phyloP scores from a whole-genome alignment of 139 green algal species.

The Picocystis salinarum region DNA sequence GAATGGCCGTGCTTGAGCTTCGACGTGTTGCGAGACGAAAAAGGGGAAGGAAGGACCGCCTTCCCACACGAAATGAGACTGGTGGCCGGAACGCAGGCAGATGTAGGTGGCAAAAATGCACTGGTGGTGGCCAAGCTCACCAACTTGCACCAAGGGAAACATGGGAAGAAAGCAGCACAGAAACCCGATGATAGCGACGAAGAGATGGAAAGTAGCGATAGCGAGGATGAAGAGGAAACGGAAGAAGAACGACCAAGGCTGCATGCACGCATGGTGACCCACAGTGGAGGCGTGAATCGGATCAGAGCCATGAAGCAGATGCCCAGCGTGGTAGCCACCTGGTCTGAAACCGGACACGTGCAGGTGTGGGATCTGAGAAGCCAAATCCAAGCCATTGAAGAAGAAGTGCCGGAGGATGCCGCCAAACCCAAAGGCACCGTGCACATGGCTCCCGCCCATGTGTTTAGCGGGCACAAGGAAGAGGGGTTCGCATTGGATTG shows the following conservation, averaged over 20 bases:
- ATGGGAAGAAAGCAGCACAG: slow-evolving; percentile 35
- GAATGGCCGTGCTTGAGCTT: slow-evolving; percentile 92
- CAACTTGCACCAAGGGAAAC: slow-evolving; percentile 20
- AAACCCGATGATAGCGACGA: slow-evolving; percentile 18
- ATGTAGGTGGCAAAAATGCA: slow-evolving; percentile 34
- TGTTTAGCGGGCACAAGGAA: slow-evolving; percentile 21
- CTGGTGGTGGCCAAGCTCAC: slow-evolving; percentile 14
- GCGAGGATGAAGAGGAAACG: slow-evolving; percentile 28
- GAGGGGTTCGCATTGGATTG: slow-evolving; percentile 88
- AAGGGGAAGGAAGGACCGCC: slow-evolving; percentile 38
- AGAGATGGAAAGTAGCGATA: slow-evolving; percentile 23
- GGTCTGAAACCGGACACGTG: slow-evolving; percentile 68
- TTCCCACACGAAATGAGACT: slow-evolving; percentile 83
- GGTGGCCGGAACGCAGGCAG: slow-evolving; percentile 45
- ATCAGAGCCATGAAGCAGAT: slow-evolving; percentile 72
- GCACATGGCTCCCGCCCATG: slow-evolving; percentile 11
- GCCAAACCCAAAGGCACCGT: slow-evolving; percentile 5
- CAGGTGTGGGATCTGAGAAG: slow-evolving; percentile 45
- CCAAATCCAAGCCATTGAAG: slow-evolving; percentile 36
- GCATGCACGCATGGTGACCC: slow-evolving; percentile 32
- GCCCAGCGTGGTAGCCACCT: slow-evolving; percentile 65
- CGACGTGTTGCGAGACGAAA: slow-evolving; percentile 66
- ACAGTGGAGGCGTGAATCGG: slow-evolving; percentile 74
- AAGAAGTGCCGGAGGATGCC: slow-evolving; percentile 16
- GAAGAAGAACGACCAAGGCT: slow-evolving; percentile 11